Base-by-base conservation (phyloP, 805 yeast genomes). In the Barnettozyma populi region DNA sequence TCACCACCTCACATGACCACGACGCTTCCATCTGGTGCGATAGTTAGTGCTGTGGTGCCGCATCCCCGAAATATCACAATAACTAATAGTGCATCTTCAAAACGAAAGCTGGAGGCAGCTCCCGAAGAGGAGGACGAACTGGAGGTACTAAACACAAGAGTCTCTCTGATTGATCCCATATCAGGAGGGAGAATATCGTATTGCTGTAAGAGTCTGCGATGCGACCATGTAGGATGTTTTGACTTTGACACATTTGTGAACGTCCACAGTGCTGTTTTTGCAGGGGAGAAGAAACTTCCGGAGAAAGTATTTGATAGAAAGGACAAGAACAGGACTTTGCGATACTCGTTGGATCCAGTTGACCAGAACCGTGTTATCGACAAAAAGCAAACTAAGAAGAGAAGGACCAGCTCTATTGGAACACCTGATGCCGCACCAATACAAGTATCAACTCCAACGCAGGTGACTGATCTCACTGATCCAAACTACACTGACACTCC, bases 191-290 rank as follows among this genome's bases (percentile, higher is more conserved):
- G 46, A 18, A 43, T 43, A 23, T 18, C 19, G 8, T 43, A 43
- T 14, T 36, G 46, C 34, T 36, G 41, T 31, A 43, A 27, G 19
- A 43, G 36, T 9, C 39, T 31, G 11, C 31, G 40, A 29, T 43
- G 46, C 16, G 20, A 36, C 8, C 46, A 43, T 36, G 16, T 37
- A 3, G 36, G 41, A 18, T 36, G 46, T 18, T 43, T 43, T 37
- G 46, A 43, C 20, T 43, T 43, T 36, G 41, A 36, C n/a, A 36
- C 25, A 14, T 43, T 43, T 27, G 21, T 43, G 20, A 27, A 36
- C 10, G n/a, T 36, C n/a, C 23, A 36, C 11, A 19, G 18, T 7
- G 19, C 21, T 7, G 29, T 36, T 5, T 25, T 23, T 19, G 27
- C 19, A 18, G 21, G 25, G 19, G 21, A 35, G 34, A 13, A 31